phyloP scores from a whole-genome alignment of 345 rosid species.

The Lumnitzera littorea region DNA sequence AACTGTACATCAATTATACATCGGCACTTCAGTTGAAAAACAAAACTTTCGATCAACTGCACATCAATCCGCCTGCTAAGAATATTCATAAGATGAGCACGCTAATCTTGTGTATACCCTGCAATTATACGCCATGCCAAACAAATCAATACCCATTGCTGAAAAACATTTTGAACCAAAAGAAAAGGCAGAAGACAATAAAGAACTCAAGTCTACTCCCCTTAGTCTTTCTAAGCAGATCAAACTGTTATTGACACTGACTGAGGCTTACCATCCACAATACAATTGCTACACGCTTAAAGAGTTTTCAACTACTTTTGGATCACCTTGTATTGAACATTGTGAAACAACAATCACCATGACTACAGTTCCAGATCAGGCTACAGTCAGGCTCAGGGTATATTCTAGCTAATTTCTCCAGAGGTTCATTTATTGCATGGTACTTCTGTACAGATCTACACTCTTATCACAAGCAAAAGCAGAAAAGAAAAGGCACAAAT shows the following conservation, averaged over 20 bases:
- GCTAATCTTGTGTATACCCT: conserved; percentile 64
- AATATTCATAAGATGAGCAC: conserved; percentile 50
- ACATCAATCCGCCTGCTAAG: conserved; percentile 72
- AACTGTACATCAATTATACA: conserved; percentile 28
- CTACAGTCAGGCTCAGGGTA: too few relatives aligned
- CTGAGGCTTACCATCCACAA: conserved; percentile 2
- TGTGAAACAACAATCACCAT: not conserved
- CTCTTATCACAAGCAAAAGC: too few relatives aligned
- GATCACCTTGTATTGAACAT: not conserved
- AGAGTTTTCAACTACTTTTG: too few relatives aligned
- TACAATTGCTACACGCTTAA: not conserved
- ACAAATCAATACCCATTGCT: conserved; percentile 44
- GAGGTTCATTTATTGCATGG: too few relatives aligned
- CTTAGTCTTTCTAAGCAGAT: not conserved
- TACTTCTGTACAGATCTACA: too few relatives aligned
- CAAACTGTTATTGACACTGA: conserved; percentile 3
- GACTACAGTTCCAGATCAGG: too few relatives aligned
- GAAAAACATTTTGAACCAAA: conserved; percentile 13
- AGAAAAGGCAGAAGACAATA: conserved; percentile 11
- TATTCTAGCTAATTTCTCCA: too few relatives aligned
- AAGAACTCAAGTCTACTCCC: conserved; percentile 6
- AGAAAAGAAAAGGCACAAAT: too few relatives aligned
- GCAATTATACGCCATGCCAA: conserved; percentile 78
- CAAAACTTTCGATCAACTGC: conserved; percentile 69
- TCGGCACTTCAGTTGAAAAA: conserved; percentile 39